These are phyloP conservation scores for Suhomyces pyralidae DNA, from an alignment of 805 yeast genomes.

Conservation along the genomic window DNA sequence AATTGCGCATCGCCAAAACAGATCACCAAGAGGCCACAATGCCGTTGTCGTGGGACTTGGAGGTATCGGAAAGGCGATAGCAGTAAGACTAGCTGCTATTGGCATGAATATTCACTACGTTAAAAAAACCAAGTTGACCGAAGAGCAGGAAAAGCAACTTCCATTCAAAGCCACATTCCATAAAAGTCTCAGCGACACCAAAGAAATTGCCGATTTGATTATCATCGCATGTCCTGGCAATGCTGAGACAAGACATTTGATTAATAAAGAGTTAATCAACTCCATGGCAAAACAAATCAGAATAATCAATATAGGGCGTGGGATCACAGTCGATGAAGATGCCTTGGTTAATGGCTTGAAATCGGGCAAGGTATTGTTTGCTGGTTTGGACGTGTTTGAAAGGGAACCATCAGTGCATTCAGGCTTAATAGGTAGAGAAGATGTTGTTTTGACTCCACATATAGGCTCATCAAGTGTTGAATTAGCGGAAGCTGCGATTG, in stretches of 20 bases:
- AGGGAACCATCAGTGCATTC: conserved; percentile 20
- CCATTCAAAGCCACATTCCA: conserved; percentile 20
- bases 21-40: conserved; percentile 20
- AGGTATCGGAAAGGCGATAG: conserved; percentile 23
- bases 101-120: conserved; percentile 29
- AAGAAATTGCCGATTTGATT: conserved; percentile 22
- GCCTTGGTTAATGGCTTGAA: conserved; percentile 23
- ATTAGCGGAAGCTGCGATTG: conserved; percentile 5
- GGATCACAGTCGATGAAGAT: conserved; percentile 22
- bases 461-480: conserved; percentile 23
- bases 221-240: conserved; percentile 27
- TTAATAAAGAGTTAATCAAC: conserved; percentile 13
- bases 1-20: conserved; percentile 12
- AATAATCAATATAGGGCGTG: conserved; percentile 25
- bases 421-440: conserved; percentile 20
- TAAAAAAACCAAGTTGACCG: conserved; percentile 15
- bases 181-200: conserved; percentile 13
- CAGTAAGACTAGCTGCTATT: conserved; percentile 16
- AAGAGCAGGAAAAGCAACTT: conserved; percentile 12
- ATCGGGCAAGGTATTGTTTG: conserved; percentile 22
- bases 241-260: conserved; percentile 17
- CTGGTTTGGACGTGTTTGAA: conserved; percentile 28
- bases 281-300: conserved; percentile 18
- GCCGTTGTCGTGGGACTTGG: conserved; percentile 28
- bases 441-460: conserved; percentile 26